A percentile compares a stretch with the other conserved stretches of the same genome.
phyloP scores from a whole-genome alignment of 148 eudicot genomes.

The Fallopia convolvulus region DNA sequence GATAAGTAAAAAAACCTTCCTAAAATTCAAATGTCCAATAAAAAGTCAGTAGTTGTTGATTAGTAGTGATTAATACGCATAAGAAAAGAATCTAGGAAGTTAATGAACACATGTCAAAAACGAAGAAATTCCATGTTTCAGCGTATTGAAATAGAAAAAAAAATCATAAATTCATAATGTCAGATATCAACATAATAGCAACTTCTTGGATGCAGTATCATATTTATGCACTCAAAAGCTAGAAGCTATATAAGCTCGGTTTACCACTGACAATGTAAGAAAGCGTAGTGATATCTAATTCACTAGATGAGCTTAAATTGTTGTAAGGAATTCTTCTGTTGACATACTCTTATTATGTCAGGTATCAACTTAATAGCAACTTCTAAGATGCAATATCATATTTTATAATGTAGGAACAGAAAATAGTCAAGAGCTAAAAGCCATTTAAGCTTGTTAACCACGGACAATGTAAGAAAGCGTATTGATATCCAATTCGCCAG shows the following conservation, averaged over 20 bases:
- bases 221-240: neutral
- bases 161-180: neutral
- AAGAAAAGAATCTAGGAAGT: neutral
- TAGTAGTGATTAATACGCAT: neutral
- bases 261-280: neutral
- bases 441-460: neutral
- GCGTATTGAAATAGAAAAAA: neutral
- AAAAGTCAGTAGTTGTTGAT: neutral
- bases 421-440: neutral
- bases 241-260: neutral
- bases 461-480: neutral
- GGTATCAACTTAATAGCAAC: neutral
- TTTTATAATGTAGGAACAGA: neutral
- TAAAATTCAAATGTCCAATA: conserved; percentile 11
- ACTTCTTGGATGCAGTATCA: neutral
- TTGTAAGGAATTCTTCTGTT: neutral
- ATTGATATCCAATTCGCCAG: neutral
- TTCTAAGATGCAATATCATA: neutral
- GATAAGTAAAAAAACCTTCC: conserved; percentile 77
- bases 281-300: neutral
- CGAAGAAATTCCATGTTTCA: neutral
- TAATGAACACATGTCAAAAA: neutral
- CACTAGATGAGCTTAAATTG: neutral
- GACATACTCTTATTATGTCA: neutral
- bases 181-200: neutral